These are phyloP conservation scores for Hypsizygus ulmarius DNA, from an alignment of 1,284 basidiomycete genomes.

Conservation along the genomic window DNA sequence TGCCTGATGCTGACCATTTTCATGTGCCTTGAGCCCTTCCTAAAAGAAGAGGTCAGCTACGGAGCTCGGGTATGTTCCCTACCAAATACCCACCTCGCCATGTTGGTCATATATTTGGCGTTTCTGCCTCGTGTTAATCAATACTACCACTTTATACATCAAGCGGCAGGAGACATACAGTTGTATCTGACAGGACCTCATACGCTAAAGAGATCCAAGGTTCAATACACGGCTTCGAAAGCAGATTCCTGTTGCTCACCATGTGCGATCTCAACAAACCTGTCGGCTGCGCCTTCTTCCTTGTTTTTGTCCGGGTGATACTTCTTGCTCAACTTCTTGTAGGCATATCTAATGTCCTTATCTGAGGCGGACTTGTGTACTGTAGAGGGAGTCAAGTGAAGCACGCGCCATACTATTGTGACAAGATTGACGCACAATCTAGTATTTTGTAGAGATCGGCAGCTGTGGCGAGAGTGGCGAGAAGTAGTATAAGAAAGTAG, in stretches of 20 bases:
- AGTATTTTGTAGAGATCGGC: slow-evolving; percentile 75
- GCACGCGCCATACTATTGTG: slow-evolving; percentile 23
- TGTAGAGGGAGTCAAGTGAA: slow-evolving; percentile 27
- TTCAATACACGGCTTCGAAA: slow-evolving; percentile 12
- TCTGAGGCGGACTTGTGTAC: slow-evolving; percentile 81
- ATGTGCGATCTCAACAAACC: slow-evolving; percentile 86
- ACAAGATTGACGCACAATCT: slow-evolving; percentile 53
- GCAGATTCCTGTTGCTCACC: slow-evolving; percentile 45
- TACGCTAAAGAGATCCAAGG: slow-evolving; percentile 64
- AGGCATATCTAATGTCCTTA: slow-evolving; percentile 86
- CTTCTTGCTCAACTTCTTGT: slow-evolving; percentile 86
- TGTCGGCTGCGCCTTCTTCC: slow-evolving; percentile 76
- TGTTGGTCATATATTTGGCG: slow-evolving; percentile 88
- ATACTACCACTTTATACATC: background rate
- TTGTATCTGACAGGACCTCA: slow-evolving; percentile 83
- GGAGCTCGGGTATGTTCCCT: background rate
- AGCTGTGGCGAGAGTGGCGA: slow-evolving; percentile 50
- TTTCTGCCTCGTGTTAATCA: slow-evolving; percentile 51
- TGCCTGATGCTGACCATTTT: slow-evolving; percentile 68
- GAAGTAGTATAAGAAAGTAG: slow-evolving; percentile 41
- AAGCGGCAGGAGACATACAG: slow-evolving; percentile 42
- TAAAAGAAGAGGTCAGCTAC: slow-evolving; percentile 26
- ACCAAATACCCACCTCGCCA: slow-evolving; percentile 62
- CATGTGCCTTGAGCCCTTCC: slow-evolving; percentile 87
- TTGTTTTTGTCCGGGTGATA: slow-evolving; percentile 95